A percentile compares a stretch with the other conserved stretches of the same genome.
Evolutionary conservation across 2,329 filamentous ascomycete species (phyloP).

Genomic region (Colletotrichum destructivum): DNA sequence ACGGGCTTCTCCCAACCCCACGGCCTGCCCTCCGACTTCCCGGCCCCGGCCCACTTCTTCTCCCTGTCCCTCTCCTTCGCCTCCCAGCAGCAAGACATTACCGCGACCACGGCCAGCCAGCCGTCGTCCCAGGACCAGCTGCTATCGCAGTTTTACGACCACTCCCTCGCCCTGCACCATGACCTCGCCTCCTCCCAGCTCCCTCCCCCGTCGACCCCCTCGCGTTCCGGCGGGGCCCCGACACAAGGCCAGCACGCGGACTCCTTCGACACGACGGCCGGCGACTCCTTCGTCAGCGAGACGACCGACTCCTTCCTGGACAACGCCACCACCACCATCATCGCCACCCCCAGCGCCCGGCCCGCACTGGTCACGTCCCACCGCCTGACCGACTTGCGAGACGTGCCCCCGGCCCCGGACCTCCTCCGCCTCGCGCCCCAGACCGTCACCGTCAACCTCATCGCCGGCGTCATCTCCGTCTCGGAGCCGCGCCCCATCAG

Average conservation of each 20-base stretch:
- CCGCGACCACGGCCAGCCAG: neutral
- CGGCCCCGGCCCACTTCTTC: slow-evolving; percentile 62
- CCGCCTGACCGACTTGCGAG: slow-evolving; percentile 74
- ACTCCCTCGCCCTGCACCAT: slow-evolving; percentile 81
- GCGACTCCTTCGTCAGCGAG: slow-evolving; percentile 56
- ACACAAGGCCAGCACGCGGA: slow-evolving; percentile 29
- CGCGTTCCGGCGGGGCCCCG: slow-evolving; percentile 16
- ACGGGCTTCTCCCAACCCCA: slow-evolving; percentile 69
- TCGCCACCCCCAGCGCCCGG: slow-evolving; percentile 40
- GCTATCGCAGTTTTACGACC: slow-evolving; percentile 80
- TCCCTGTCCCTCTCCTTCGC: slow-evolving; percentile 53
- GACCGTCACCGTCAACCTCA: slow-evolving; percentile 85
- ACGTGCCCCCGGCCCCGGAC: slow-evolving; percentile 78
- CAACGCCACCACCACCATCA: slow-evolving; percentile 35
- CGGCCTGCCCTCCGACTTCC: slow-evolving; percentile 49
- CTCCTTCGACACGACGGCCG: slow-evolving; percentile 44
- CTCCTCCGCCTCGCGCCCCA: slow-evolving; percentile 80
- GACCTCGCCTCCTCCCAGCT: slow-evolving; percentile 76
- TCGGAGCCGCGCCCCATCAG: slow-evolving; percentile 77
- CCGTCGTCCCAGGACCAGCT: slow-evolving; percentile 43
- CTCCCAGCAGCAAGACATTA: slow-evolving; percentile 28
- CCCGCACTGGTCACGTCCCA: slow-evolving; percentile 51
- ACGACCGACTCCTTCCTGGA: slow-evolving; percentile 49
- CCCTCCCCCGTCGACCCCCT: slow-evolving; percentile 12
- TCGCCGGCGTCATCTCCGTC: slow-evolving; percentile 85